Percentiles rank a stretch among this genome's conserved stretches.
These are phyloP conservation scores for Coniosporium apollinis DNA, from an alignment of 495 filamentous ascomycete genomes.

Conservation along the genomic window DNA sequence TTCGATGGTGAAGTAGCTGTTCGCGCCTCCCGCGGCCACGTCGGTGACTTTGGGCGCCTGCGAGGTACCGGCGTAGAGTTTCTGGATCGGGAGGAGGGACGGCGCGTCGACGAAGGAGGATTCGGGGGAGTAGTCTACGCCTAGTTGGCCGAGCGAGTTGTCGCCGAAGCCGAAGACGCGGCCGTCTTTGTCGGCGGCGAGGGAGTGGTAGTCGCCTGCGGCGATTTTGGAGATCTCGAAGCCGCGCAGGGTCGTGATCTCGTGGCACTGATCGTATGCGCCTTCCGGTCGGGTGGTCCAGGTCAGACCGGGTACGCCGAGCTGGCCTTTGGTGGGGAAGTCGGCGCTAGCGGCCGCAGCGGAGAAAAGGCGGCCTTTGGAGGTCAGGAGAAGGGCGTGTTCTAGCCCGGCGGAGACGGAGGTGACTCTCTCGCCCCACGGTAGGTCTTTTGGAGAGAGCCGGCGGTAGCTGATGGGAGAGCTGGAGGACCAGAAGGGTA, in stretches of 20 bases:
- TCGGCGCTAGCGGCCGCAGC: constrained; percentile 58
- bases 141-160: constrained; percentile 75
- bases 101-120: constrained; percentile 50
- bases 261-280: constrained; percentile 63
- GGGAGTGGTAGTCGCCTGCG: constrained; percentile 72
- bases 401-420: constrained; percentile 63
- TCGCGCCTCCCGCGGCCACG: constrained; percentile 70
- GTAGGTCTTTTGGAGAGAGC: constrained; percentile 47
- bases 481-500: constrained; percentile 49
- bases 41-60: constrained; percentile 44
- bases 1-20: constrained; percentile 76
- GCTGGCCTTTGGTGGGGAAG: constrained; percentile 70
- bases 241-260: constrained; percentile 46
- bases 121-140: constrained; percentile 47
- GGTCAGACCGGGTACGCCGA: constrained; percentile 66
- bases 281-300: constrained; percentile 66
- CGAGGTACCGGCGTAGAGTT: constrained; percentile 49
- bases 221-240: constrained; percentile 55
- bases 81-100: constrained; percentile 44
- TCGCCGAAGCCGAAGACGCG: constrained; percentile 79
- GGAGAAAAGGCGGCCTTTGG: constrained; percentile 68
- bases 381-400: constrained; percentile 76
- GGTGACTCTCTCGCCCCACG: constrained; percentile 57
- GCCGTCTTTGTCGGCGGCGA: constrained; percentile 57
- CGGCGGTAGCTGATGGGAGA: constrained; percentile 52